A percentile compares a stretch with the other conserved stretches of the same genome.
phyloP scores from a whole-genome alignment of 176 grass and related monocot genomes.

The Juncus effusus region DNA sequence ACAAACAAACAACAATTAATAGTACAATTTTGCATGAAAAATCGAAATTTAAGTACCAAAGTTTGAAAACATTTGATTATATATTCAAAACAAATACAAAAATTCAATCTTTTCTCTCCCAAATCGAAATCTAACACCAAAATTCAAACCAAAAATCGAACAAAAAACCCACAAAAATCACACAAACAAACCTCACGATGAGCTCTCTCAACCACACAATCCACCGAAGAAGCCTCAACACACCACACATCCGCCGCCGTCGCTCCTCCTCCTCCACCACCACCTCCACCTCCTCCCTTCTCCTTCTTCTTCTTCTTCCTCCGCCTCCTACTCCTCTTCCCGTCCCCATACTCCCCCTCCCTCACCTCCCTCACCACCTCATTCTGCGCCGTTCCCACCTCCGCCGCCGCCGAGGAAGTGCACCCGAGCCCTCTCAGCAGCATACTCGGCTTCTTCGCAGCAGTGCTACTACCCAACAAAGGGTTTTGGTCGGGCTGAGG shows the following conservation, averaged over 20 bases:
- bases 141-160: not conserved
- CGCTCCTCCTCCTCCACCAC: slow-evolving; percentile 21
- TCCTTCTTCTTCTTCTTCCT: slow-evolving; percentile 47
- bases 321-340: slow-evolving; percentile 33
- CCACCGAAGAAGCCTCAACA: slow-evolving; percentile 73
- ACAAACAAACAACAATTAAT: slow-evolving; percentile 35
- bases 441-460: slow-evolving; percentile 29
- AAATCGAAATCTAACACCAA: not conserved
- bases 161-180: not conserved
- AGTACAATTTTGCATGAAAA: not conserved
- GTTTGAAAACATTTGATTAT: too few species aligned
- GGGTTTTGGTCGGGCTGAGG: slow-evolving; percentile 9
- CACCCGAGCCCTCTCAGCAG: slow-evolving; percentile 73
- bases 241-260: slow-evolving; percentile 71
- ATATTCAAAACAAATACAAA: not conserved
- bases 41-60: not conserved
- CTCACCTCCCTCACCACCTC: slow-evolving; percentile 35
- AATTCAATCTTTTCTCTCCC: slow-evolving; percentile 3
- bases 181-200: slow-evolving; percentile 52
- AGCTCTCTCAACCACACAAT: slow-evolving; percentile 79
- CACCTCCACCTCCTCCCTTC: slow-evolving; percentile 18
- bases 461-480: slow-evolving; percentile 15
- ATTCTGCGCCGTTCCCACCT: slow-evolving; percentile 23
- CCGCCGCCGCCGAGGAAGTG: slow-evolving; percentile 40
- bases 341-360: slow-evolving; percentile 66